A percentile compares a stretch with the other conserved stretches of the same genome.
Evolutionary conservation across 768 basidiomycete species (phyloP).

Genomic region (Guyanaporus albipodus): DNA sequence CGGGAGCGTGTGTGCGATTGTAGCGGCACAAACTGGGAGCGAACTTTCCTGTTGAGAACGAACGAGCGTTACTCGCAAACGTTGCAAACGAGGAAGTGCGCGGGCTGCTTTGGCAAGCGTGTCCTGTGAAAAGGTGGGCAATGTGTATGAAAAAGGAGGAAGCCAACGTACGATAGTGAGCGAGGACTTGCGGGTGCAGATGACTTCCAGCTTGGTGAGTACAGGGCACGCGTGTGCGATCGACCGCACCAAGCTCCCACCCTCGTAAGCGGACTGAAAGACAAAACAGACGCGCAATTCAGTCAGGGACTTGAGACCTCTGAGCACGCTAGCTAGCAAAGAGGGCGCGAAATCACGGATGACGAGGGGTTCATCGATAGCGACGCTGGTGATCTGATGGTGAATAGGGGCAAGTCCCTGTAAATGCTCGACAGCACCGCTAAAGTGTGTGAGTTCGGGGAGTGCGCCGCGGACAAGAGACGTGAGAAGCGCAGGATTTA

Average conservation of each 20-base stretch:
- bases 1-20: slow-evolving; percentile 63
- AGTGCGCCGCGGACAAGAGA: slow-evolving; percentile 46
- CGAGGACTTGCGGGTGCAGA: slow-evolving; percentile 64
- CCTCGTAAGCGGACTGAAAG: slow-evolving; percentile 72
- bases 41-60: slow-evolving; percentile 62
- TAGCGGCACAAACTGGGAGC: slow-evolving; percentile 53
- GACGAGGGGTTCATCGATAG: slow-evolving; percentile 61
- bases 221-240: slow-evolving; percentile 64
- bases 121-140: slow-evolving; percentile 15
- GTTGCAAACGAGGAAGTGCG: slow-evolving; percentile 58
- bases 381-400: slow-evolving; percentile 48
- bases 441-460: slow-evolving; percentile 51
- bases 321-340: slow-evolving; percentile 55
- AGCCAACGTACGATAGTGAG: slow-evolving; percentile 57
- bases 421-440: slow-evolving; percentile 64
- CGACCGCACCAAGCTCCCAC: slow-evolving; percentile 63
- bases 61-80: slow-evolving; percentile 61
- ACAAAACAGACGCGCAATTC: slow-evolving; percentile 63
- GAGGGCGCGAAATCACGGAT: slow-evolving; percentile 66
- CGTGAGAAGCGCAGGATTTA: slow-evolving; percentile 51
- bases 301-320: slow-evolving; percentile 50
- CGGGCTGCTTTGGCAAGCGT: slow-evolving; percentile 58
- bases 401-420: slow-evolving; percentile 52
- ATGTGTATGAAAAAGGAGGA: background rate
- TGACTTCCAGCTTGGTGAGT: slow-evolving; percentile 59